Evolutionary conservation across 2,329 filamentous ascomycete species (phyloP).

Genomic region (Fonsecaea monophora): DNA sequence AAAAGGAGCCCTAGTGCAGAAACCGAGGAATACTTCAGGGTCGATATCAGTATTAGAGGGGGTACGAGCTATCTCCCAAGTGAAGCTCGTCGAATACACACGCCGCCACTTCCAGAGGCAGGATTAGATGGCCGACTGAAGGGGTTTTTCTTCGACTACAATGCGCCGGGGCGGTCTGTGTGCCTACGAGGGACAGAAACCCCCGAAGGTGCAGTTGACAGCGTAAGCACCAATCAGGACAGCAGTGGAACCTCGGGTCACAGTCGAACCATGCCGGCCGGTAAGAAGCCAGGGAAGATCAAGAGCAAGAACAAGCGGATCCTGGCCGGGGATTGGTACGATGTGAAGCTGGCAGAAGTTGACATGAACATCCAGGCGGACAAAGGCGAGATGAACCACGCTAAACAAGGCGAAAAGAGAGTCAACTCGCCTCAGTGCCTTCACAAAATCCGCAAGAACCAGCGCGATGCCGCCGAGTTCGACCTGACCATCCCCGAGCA

Average conservation of each 20-base stretch:
- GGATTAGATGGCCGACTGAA: conserved; percentile 29
- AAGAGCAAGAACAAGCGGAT: conserved; percentile 28
- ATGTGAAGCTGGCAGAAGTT: conserved; percentile 37
- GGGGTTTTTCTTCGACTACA: conserved; percentile 41
- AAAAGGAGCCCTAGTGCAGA: conserved; percentile 39
- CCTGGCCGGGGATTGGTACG: conserved; percentile 36
- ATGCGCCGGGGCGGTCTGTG: conserved; percentile 28
- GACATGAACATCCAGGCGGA: conserved; percentile 26
- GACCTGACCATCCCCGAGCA: conserved; percentile 40
- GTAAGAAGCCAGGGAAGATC: conserved; percentile 11
- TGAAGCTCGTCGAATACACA: conserved; percentile 41
- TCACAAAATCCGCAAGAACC: conserved; percentile 10
- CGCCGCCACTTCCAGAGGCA: conserved; percentile 38
- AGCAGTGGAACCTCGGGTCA: conserved; percentile 6
- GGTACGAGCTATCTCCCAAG: conserved; percentile 41
- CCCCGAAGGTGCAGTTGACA: conserved; percentile 7
- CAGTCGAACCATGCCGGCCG: not conserved
- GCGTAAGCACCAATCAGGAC: conserved; percentile 4
- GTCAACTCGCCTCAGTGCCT: conserved; percentile 25
- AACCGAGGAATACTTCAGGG: conserved; percentile 40
- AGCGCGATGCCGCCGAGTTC: conserved; percentile 21
- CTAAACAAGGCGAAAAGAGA: conserved; percentile 27
- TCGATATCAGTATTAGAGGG: conserved; percentile 40
- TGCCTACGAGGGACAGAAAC: not conserved
- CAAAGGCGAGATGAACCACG: conserved; percentile 13